phyloP scores from a whole-genome alignment of 1,284 basidiomycete species.

The Ustilago curta region DNA sequence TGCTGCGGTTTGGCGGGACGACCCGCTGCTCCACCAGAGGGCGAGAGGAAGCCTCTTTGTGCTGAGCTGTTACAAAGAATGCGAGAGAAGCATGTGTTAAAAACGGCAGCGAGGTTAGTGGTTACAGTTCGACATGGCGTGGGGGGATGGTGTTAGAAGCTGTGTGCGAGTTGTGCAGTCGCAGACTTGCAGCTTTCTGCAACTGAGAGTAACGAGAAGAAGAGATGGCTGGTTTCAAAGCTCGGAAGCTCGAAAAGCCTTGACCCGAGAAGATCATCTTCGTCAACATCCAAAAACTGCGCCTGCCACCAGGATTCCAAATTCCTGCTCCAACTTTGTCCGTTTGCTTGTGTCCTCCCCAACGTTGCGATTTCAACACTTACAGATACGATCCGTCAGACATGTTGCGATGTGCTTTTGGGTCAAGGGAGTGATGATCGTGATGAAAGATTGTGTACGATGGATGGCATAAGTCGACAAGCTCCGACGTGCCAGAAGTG shows the following conservation, averaged over 20 bases:
- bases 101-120: constrained; percentile 1
- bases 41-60: constrained; percentile 49
- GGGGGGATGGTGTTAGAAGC: background rate
- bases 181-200: too few species aligned
- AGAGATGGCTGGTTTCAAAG: background rate
- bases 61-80: constrained; percentile 28
- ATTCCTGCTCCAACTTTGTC: background rate
- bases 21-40: background rate
- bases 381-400: constrained; percentile 47
- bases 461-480: background rate
- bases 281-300: too few species aligned
- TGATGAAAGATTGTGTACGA: constrained; percentile 5
- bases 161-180: too few species aligned
- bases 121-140: background rate
- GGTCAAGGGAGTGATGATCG: background rate
- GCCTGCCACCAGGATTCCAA: background rate
- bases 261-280: too few species aligned
- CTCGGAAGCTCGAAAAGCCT: too few species aligned
- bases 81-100: background rate
- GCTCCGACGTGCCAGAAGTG: constrained; percentile 10
- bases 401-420: constrained; percentile 12
- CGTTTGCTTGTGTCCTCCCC: background rate
- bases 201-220: too few species aligned
- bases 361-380: background rate
- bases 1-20: constrained; percentile 24